Conservation (phyloP, 768 basidiomycete genomes). For the Panellus pusillus region DNA sequence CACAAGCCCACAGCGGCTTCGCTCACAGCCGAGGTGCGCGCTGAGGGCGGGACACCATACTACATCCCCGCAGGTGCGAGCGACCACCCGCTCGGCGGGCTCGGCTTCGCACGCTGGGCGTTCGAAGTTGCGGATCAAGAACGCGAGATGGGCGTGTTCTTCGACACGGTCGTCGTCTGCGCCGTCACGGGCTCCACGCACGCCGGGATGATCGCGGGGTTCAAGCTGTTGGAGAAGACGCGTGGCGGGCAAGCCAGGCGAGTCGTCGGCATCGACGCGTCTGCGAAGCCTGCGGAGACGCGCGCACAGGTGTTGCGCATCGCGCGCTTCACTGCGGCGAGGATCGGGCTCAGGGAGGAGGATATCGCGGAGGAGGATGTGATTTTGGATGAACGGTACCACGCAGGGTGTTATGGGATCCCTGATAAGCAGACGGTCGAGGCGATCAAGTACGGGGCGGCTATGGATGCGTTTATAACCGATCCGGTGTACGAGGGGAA, state of each 20-base stretch:
- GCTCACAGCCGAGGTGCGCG: conserved; percentile 17
- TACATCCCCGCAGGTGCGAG: conserved; percentile 27
- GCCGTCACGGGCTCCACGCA: conserved; percentile 25
- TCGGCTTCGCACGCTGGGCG: conserved; percentile 27
- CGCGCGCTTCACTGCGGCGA: conserved; percentile 21
- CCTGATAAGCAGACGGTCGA: conserved; percentile 25
- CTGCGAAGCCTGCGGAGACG: conserved; percentile 23
- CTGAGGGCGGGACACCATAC: conserved; percentile 24
- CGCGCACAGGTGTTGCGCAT: conserved; percentile 24
- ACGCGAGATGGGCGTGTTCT: conserved; percentile 22
- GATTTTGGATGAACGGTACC: conserved; percentile 25
- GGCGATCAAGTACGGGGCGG: conserved; percentile 26
- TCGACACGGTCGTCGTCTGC: conserved; percentile 26
- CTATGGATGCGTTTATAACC: conserved; percentile 28
- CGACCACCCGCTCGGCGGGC: conserved; percentile 26
- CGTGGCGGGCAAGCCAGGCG: conserved; percentile 7
- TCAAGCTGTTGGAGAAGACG: conserved; percentile 22
- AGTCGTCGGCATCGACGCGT: conserved; percentile 28
- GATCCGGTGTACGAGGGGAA: conserved; percentile 30
- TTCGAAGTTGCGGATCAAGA: conserved; percentile 26
- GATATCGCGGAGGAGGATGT: conserved; percentile 24
- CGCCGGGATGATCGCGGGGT: conserved; percentile 27
- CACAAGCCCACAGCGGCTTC: conserved; percentile 23
- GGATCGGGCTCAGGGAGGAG: conserved; percentile 20
- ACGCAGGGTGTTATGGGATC: conserved; percentile 26